Conservation (phyloP, 768 basidiomycete genomes). For the Lentinula detonsa region DNA sequence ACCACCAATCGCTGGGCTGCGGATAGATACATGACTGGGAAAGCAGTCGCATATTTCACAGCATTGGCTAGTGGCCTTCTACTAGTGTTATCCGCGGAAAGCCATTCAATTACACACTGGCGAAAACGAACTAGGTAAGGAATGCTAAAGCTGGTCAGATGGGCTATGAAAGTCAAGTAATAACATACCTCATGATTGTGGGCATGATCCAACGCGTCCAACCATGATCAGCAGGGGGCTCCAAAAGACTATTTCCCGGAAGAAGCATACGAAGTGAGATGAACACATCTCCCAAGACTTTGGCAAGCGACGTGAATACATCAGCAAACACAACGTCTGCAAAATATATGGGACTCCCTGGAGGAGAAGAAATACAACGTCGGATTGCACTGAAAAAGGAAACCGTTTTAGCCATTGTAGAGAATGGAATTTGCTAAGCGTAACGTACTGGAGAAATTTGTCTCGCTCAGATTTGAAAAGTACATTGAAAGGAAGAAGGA, state of each 20-base stretch:
- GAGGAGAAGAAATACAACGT: slow-evolving; percentile 68
- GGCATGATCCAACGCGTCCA: slow-evolving; percentile 75
- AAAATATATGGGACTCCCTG: slow-evolving; percentile 67
- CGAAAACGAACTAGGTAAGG: slow-evolving; percentile 90
- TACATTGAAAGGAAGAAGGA: slow-evolving; percentile 65
- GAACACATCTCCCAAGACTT: slow-evolving; percentile 94
- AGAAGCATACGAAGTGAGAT: slow-evolving; percentile 83
- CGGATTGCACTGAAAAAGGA: slow-evolving; percentile 49
- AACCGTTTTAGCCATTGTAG: background rate
- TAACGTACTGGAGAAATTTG: slow-evolving; percentile 68
- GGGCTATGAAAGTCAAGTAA: background rate
- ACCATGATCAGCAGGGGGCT: slow-evolving; percentile 55
- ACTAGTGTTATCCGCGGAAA: slow-evolving; percentile 52
- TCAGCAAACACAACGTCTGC: slow-evolving; percentile 93
- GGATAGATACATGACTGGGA: slow-evolving; percentile 93
- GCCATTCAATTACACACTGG: slow-evolving; percentile 90
- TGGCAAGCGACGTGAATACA: slow-evolving; percentile 94
- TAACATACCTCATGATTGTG: slow-evolving; percentile 75
- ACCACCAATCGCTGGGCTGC: slow-evolving; percentile 79
- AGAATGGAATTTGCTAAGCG: background rate
- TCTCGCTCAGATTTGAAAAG: slow-evolving; percentile 68
- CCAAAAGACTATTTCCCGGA: slow-evolving; percentile 70
- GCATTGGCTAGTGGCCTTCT: slow-evolving; percentile 83
- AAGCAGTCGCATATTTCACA: slow-evolving; percentile 92
- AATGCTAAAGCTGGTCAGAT: slow-evolving; percentile 41